Evolutionary conservation across 805 yeast genomes (phyloP).

Genomic region (Torulaspora quercuum): DNA sequence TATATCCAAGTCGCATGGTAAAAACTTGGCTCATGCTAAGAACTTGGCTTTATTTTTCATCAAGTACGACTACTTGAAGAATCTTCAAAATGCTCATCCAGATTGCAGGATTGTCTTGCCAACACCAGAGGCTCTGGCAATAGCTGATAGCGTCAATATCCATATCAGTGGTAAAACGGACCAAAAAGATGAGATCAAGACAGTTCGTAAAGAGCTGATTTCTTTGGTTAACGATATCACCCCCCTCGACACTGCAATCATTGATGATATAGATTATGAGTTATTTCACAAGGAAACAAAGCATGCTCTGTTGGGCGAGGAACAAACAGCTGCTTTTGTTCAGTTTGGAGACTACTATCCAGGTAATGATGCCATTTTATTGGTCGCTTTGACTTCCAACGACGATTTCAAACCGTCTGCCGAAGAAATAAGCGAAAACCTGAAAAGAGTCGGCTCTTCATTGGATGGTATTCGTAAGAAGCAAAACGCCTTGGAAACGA

Average conservation of each 20-base stretch:
- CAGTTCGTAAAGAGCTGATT: slow-evolving; percentile 70
- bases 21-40: slow-evolving; percentile 70
- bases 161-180: slow-evolving; percentile 56
- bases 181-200: slow-evolving; percentile 49
- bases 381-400: slow-evolving; percentile 49
- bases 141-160: slow-evolving; percentile 49
- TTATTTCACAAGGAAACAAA: slow-evolving; percentile 33
- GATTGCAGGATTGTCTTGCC: slow-evolving; percentile 50
- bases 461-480: slow-evolving; percentile 57
- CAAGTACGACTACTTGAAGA: slow-evolving; percentile 46
- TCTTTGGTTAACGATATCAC: slow-evolving; percentile 65
- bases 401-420: slow-evolving; percentile 73
- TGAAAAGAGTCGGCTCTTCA: slow-evolving; percentile 52
- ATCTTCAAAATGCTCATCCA: slow-evolving; percentile 40
- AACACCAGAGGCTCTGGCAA: slow-evolving; percentile 43
- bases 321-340: slow-evolving; percentile 51
- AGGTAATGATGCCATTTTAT: slow-evolving; percentile 47
- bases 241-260: slow-evolving; percentile 57
- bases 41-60: slow-evolving; percentile 65
- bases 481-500: slow-evolving; percentile 50
- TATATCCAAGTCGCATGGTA: slow-evolving; percentile 85
- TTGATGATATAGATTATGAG: slow-evolving; percentile 61
- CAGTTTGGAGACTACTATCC: slow-evolving; percentile 52
- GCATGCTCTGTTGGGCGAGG: slow-evolving; percentile 24
- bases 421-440: slow-evolving; percentile 53